These are phyloP conservation scores for Malassezia obtusa DNA, from an alignment of 1,284 basidiomycete genomes.

Conservation along the genomic window DNA sequence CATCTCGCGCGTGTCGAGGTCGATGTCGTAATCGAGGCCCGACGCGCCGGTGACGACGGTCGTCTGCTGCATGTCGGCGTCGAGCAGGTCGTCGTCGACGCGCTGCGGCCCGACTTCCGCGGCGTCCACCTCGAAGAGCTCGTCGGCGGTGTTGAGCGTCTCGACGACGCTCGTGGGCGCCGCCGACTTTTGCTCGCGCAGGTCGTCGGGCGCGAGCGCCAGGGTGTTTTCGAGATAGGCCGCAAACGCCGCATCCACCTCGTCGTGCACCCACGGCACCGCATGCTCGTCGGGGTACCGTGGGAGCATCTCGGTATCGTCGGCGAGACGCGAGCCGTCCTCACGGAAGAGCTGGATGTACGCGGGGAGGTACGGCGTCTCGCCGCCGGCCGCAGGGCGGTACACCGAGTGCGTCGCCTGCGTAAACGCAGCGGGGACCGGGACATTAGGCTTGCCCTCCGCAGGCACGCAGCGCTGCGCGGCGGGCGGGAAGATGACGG, in stretches of 20 bases:
- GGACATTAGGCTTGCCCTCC: background rate
- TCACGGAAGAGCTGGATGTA: slow-evolving; percentile 47
- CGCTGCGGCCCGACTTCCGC: background rate
- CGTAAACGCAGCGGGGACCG: slow-evolving; percentile 7
- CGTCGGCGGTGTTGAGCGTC: slow-evolving; percentile 8
- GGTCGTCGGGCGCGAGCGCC: background rate
- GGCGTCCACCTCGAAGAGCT: background rate
- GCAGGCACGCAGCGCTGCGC: slow-evolving; percentile 8
- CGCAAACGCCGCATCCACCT: background rate
- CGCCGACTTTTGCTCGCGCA: slow-evolving; percentile 12
- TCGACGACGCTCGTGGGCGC: slow-evolving; percentile 9
- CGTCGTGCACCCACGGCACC: background rate
- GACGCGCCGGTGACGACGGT: background rate
- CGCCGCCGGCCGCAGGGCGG: background rate
- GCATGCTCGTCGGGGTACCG: slow-evolving; percentile 24
- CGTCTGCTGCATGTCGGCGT: slow-evolving; percentile 2
- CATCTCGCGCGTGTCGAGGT: background rate
- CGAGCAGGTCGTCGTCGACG: slow-evolving; percentile 10
- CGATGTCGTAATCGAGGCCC: background rate
- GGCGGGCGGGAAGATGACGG: slow-evolving; percentile 8
- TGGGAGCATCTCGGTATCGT: slow-evolving; percentile 45
- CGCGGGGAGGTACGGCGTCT: slow-evolving; percentile 33
- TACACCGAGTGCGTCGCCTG: slow-evolving; percentile 8
- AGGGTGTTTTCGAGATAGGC: slow-evolving; percentile 1
- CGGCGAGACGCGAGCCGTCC: slow-evolving; percentile 43